A percentile compares a stretch with the other conserved stretches of the same genome.
Conservation (phyloP, 768 basidiomycete species). For the Termitomyces sp. region DNA sequence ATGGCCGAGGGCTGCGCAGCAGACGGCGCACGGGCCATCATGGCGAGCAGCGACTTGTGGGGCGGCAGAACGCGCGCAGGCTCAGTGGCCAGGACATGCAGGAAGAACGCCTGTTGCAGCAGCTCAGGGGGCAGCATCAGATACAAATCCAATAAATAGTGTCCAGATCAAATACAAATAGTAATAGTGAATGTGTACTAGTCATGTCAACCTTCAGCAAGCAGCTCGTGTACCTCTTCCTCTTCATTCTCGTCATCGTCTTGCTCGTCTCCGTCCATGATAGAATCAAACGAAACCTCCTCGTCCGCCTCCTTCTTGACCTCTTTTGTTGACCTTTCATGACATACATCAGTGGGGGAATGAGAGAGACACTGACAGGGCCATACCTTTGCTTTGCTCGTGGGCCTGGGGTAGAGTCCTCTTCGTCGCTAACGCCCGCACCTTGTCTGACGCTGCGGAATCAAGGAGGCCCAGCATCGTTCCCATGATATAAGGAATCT, state of each 20-base stretch:
- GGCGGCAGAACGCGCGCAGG: constrained; percentile 58
- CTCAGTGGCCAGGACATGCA: constrained; percentile 64
- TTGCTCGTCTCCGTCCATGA: constrained; percentile 43
- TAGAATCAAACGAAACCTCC: constrained; percentile 35
- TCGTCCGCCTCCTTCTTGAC: constrained; percentile 30
- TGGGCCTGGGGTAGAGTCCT: no score
- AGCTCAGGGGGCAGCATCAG: constrained; percentile 48
- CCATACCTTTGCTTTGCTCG: no score
- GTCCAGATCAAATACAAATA: constrained; percentile 5
- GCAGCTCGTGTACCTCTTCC: constrained; percentile 46
- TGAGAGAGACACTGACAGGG: constrained; percentile 2
- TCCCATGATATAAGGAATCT: constrained; percentile 19
- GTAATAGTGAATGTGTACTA: background rate
- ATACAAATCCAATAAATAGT: background rate
- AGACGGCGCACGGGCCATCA: constrained; percentile 32
- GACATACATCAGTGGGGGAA: constrained; percentile 4
- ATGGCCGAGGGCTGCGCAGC: constrained; percentile 13
- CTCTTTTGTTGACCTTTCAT: constrained; percentile 14
- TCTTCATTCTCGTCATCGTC: constrained; percentile 45
- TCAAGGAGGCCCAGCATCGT: constrained; percentile 32
- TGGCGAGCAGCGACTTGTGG: constrained; percentile 67
- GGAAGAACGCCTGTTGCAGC: constrained; percentile 55
- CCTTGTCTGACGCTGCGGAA: constrained; percentile 46
- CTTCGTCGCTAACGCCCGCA: constrained; percentile 74
- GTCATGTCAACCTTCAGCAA: constrained; percentile 24